These are phyloP conservation scores for Dictyostelium capitatum DNA, from an alignment of 78 protist species.

Conservation along the genomic window DNA sequence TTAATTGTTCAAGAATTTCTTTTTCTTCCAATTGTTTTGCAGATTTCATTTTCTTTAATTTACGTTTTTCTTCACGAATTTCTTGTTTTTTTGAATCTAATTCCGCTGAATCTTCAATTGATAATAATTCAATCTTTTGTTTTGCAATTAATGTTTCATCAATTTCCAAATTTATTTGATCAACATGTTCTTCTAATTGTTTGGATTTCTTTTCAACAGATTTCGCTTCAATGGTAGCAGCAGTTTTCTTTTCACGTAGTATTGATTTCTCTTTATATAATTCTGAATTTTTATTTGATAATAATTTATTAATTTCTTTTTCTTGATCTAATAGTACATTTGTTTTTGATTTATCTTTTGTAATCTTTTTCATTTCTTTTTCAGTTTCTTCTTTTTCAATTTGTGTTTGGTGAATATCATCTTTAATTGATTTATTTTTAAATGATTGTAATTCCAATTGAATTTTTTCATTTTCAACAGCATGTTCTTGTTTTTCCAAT, in stretches of 20 bases:
- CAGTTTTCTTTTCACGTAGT: neutral
- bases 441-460: constrained; percentile 13
- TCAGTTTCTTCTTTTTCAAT: constrained; percentile 31
- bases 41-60: constrained; percentile 13
- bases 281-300: constrained; percentile 8
- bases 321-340: constrained; percentile 17
- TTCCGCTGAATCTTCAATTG: constrained; percentile 29
- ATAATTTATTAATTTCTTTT: neutral
- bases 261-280: constrained; percentile 24
- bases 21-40: constrained; percentile 28
- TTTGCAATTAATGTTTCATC: neutral
- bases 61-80: constrained; percentile 44
- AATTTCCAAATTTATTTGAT: neutral
- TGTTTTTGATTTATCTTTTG: constrained; percentile 8
- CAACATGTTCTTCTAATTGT: neutral
- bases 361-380: neutral
- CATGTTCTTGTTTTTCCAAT: neutral
- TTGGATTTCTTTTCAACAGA: neutral
- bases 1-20: neutral
- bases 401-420: constrained; percentile 14
- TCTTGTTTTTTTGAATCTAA: constrained; percentile 36
- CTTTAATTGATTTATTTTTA: neutral
- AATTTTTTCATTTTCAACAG: constrained; percentile 22
- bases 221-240: neutral
- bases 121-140: neutral